Percentiles rank a stretch among this genome's conserved stretches.
Conservation (phyloP, 495 filamentous ascomycete genomes). For the Opeltia flavorubescens region DNA sequence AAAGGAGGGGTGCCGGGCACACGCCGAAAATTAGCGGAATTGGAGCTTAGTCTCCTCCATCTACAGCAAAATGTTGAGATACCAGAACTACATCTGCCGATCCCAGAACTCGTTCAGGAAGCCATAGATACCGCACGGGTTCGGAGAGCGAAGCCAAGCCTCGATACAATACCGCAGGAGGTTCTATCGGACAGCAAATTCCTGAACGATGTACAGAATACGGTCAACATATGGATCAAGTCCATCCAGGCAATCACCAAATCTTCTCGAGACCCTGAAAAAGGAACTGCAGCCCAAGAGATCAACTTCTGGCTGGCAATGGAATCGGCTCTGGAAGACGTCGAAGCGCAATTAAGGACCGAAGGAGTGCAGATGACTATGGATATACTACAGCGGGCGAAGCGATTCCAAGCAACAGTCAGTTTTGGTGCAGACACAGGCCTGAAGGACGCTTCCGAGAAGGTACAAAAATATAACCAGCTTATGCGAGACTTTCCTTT, state of each 20-base stretch:
- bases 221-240: constrained; percentile 93
- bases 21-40: constrained; percentile 87
- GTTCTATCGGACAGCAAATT: constrained; percentile 75
- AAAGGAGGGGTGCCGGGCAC: constrained; percentile 93
- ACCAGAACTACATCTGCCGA: constrained; percentile 68
- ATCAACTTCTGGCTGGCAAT: constrained; percentile 98
- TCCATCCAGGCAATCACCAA: constrained; percentile 96
- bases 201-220: constrained; percentile 84
- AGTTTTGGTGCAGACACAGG: constrained; percentile 94
- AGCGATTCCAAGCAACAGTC: constrained; percentile 89
- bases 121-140: constrained; percentile 62
- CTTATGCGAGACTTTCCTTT: constrained; percentile 96
- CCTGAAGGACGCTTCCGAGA: constrained; percentile 83
- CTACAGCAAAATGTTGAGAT: constrained; percentile 97
- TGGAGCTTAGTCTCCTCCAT: constrained; percentile 78
- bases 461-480: constrained; percentile 96
- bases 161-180: constrained; percentile 58
- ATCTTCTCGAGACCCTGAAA: constrained; percentile 75
- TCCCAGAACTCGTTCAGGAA: constrained; percentile 74
- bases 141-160: constrained; percentile 47
- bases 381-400: constrained; percentile 86
- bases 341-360: constrained; percentile 73
- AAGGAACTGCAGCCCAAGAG: constrained; percentile 84
- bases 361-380: constrained; percentile 85
- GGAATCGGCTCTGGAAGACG: constrained; percentile 78